A percentile compares a stretch with the other conserved stretches of the same genome.
Evolutionary conservation across 352 stramenopile genomes (phyloP).

Genomic region (Pythium rishiriense): DNA sequence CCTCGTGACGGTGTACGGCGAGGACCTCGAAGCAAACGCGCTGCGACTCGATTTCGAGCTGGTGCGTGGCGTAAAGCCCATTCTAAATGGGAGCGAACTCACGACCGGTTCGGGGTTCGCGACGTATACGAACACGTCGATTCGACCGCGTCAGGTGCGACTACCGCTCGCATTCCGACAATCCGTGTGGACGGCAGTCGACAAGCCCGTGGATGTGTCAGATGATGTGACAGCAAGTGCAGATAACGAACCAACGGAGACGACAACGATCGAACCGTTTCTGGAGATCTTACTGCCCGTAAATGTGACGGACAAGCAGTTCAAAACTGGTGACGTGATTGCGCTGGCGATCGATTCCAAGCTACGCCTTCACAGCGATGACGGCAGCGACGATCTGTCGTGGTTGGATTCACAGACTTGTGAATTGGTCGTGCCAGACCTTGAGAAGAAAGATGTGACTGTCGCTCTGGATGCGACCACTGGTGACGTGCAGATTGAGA

Average conservation of each 20-base stretch:
- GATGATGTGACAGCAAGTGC: not conserved
- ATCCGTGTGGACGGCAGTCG: conserved; percentile 41
- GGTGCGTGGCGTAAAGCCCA: conserved; percentile 45
- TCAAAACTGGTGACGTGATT: conserved; percentile 49
- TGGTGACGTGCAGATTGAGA: conserved; percentile 11
- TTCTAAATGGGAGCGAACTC: conserved; percentile 25
- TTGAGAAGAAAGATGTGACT: conserved; percentile 21
- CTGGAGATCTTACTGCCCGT: conserved; percentile 69
- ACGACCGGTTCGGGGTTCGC: conserved; percentile 40
- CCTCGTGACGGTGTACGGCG: conserved; percentile 45
- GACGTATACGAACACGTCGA: conserved; percentile 68
- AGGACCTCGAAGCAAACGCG: conserved; percentile 36
- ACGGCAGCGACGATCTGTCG: conserved; percentile 44
- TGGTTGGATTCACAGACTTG: conserved; percentile 59
- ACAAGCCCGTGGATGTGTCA: conserved; percentile 15
- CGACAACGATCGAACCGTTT: conserved; percentile 25
- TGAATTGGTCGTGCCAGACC: conserved; percentile 46
- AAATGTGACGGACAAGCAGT: conserved; percentile 68
- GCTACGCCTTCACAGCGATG: conserved; percentile 51
- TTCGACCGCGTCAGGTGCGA: conserved; percentile 54
- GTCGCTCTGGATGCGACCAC: conserved; percentile 24
- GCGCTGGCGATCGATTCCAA: conserved; percentile 51
- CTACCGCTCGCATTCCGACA: conserved; percentile 71
- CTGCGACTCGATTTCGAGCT: conserved; percentile 59
- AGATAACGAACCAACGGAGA: conserved; percentile 12